Percentiles rank a stretch among this genome's conserved stretches.
phyloP scores from a whole-genome alignment of 2,329 filamentous ascomycete species.

The Dactylellina drechsleri region DNA sequence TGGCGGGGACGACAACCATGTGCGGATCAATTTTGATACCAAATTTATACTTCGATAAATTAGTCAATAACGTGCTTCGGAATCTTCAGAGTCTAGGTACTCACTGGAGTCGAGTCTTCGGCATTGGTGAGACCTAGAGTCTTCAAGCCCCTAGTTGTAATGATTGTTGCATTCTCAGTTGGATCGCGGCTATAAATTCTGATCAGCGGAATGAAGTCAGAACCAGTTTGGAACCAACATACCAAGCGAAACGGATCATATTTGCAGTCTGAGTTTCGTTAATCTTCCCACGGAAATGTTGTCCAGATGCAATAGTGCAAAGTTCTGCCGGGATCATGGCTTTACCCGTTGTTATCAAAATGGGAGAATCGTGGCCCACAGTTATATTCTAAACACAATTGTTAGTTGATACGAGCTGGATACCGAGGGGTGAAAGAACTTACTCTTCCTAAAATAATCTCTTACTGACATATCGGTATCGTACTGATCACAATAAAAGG shows the following conservation, averaged over 20 bases:
- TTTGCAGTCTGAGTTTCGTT: constrained; percentile 32
- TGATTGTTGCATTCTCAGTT: constrained; percentile 26
- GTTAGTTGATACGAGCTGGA: too few relatives aligned
- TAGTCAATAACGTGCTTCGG: background rate
- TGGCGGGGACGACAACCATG: constrained; percentile 32
- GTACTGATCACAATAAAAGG: constrained; percentile 13
- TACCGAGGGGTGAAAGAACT: background rate
- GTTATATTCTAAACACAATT: constrained; percentile 19
- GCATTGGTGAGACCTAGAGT: constrained; percentile 12
- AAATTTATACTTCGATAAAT: constrained; percentile 35
- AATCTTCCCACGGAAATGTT: constrained; percentile 23
- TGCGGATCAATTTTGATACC: constrained; percentile 23
- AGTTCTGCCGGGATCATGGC: constrained; percentile 30
- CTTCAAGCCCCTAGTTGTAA: constrained; percentile 23
- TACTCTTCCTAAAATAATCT: constrained; percentile 38
- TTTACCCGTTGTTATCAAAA: constrained; percentile 21
- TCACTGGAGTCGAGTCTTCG: constrained; percentile 16
- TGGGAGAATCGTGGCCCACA: constrained; percentile 10
- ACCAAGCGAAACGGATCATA: constrained; percentile 48
- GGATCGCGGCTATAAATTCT: constrained; percentile 24
- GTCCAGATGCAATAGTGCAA: constrained; percentile 25
- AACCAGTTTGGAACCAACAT: background rate
- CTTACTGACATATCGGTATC: constrained; percentile 19
- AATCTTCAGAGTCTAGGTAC: background rate
- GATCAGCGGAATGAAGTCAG: background rate